phyloP scores from a whole-genome alignment of 345 rosid species.

The Arabidopsis suecica region DNA sequence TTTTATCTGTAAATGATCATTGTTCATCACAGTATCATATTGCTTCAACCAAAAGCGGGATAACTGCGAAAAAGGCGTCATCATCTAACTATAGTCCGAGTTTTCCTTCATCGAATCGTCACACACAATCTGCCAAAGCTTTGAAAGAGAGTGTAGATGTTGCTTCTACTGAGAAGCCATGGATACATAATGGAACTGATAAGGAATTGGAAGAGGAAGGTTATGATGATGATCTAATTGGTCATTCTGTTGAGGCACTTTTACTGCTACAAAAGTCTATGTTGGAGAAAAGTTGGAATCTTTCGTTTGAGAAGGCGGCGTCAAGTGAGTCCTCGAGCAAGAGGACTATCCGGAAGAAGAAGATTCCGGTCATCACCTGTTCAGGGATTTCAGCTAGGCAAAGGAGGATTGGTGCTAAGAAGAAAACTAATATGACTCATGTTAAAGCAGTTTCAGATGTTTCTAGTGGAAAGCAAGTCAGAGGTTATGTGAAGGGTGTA shows the following conservation, averaged over 20 bases:
- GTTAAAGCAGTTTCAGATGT: constrained; percentile 45
- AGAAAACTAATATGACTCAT: constrained; percentile 45
- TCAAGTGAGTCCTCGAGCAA: constrained; percentile 45
- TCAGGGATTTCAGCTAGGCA: constrained; percentile 87
- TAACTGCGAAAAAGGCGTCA: constrained; percentile 57
- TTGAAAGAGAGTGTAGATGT: constrained; percentile 61
- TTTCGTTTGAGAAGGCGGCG: constrained; percentile 63
- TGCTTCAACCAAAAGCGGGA: constrained; percentile 50
- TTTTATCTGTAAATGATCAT: constrained; percentile 51
- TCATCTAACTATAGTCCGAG: constrained; percentile 60
- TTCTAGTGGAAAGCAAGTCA: constrained; percentile 49
- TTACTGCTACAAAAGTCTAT: constrained; percentile 86
- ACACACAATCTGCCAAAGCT: constrained; percentile 60
- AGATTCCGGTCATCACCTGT: constrained; percentile 57
- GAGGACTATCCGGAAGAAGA: constrained; percentile 47
- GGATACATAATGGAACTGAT: constrained; percentile 47
- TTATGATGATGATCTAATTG: constrained; percentile 42
- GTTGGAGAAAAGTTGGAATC: constrained; percentile 95
- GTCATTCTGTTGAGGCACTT: constrained; percentile 73
- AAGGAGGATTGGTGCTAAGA: constrained; percentile 64
- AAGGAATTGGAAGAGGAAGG: constrained; percentile 54
- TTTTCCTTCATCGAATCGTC: constrained; percentile 52
- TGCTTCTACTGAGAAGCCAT: constrained; percentile 51
- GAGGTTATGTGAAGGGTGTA: constrained; percentile 85
- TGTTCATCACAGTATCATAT: constrained; percentile 51